A percentile compares a stretch with the other conserved stretches of the same genome.
Evolutionary conservation across 2,329 filamentous ascomycete species (phyloP).

Genomic region (Aaosphaeria arxii): DNA sequence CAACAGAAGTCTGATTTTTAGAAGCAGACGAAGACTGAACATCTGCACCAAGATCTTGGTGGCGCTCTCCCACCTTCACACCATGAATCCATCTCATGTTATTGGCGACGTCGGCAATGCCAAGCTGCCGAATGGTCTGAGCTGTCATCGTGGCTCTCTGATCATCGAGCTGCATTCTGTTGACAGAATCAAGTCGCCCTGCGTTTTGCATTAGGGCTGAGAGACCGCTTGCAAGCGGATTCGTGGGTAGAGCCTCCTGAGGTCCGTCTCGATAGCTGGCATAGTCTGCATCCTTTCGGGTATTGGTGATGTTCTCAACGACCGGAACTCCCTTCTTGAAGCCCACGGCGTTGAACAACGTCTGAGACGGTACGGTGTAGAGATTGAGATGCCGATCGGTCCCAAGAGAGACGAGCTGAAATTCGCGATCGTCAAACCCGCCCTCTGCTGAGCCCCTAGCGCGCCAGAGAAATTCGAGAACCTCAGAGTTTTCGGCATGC

Average conservation of each 20-base stretch:
- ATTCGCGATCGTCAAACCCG: conserved; percentile 78
- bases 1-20: conserved; percentile 6
- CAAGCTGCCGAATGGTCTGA: conserved; percentile 48
- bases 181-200: not conserved
- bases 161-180: conserved; percentile 10
- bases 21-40: not conserved
- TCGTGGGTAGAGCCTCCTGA: not conserved
- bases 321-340: conserved; percentile 68
- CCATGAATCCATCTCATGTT: conserved; percentile 65
- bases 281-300: conserved; percentile 80
- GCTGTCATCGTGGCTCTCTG: conserved; percentile 44
- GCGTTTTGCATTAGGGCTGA: not conserved
- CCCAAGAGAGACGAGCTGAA: conserved; percentile 91
- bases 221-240: not conserved
- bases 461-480: conserved; percentile 91
- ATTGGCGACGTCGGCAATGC: conserved; percentile 50
- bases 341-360: conserved; percentile 65
- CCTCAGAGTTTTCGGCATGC: conserved; percentile 55
- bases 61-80: conserved; percentile 55
- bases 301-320: conserved; percentile 65
- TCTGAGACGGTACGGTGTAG: conserved; percentile 65
- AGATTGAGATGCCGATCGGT: conserved; percentile 79
- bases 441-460: conserved; percentile 65
- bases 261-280: conserved; percentile 71
- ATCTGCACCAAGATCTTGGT: conserved; percentile 17